phyloP scores from a whole-genome alignment of 2,329 filamentous ascomycete genomes.

The Fusarium chaquense region DNA sequence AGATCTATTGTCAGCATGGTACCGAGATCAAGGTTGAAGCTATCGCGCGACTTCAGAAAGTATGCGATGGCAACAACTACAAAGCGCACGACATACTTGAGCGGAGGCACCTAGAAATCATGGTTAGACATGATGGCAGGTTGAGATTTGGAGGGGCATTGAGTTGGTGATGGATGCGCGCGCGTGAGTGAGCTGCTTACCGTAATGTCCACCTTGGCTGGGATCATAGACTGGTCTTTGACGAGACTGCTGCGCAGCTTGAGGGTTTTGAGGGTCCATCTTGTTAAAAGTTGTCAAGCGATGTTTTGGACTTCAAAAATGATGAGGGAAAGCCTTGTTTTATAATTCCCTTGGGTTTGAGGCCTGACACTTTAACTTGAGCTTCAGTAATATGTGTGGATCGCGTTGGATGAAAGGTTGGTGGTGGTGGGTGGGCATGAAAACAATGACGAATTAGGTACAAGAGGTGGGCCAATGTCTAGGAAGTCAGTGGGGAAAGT shows the following conservation, averaged over 20 bases:
- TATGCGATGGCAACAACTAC: background rate
- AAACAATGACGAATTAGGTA: constrained; percentile 12
- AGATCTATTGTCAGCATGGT: constrained; percentile 35
- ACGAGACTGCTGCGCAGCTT: constrained; percentile 67
- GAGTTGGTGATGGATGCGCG: background rate
- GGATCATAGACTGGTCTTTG: constrained; percentile 78
- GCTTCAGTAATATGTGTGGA: constrained; percentile 11
- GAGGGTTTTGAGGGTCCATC: constrained; percentile 60
- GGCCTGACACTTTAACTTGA: constrained; percentile 10
- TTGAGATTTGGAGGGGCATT: background rate
- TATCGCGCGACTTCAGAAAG: background rate
- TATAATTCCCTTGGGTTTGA: constrained; percentile 8
- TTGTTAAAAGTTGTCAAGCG: constrained; percentile 13
- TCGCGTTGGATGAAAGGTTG: constrained; percentile 5
- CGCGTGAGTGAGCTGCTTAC: constrained; percentile 59
- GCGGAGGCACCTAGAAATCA: constrained; percentile 59
- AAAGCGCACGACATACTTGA: constrained; percentile 51
- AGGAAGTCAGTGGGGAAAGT: constrained; percentile 1
- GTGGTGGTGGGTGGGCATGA: constrained; percentile 7
- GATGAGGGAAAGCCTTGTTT: constrained; percentile 1
- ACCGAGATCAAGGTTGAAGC: constrained; percentile 1
- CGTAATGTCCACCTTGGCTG: constrained; percentile 81
- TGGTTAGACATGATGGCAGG: constrained; percentile 1
- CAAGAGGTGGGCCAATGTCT: background rate
- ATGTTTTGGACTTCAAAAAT: background rate